These are phyloP conservation scores for Boletales sp. DNA, from an alignment of 768 basidiomycete genomes.

Conservation along the genomic window DNA sequence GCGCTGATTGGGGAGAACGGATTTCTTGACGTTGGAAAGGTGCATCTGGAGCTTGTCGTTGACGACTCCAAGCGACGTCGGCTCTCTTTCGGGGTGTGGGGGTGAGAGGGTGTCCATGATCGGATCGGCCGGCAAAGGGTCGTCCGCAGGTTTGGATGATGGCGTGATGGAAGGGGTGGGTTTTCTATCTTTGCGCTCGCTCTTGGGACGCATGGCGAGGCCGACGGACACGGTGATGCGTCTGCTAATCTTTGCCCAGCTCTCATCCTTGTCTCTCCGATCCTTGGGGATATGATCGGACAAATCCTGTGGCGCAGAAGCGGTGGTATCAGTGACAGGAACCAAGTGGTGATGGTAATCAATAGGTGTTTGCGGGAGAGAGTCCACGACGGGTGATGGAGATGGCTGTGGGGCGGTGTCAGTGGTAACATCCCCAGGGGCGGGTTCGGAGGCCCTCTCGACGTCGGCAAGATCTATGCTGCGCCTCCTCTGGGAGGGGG, in stretches of 20 bases:
- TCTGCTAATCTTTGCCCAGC: constrained; percentile 64
- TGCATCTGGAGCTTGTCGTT: constrained; percentile 25
- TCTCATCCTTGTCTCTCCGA: constrained; percentile 38
- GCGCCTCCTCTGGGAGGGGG: constrained; percentile 27
- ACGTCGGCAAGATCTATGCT: constrained; percentile 33
- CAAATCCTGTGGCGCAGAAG: constrained; percentile 2
- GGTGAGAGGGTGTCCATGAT: constrained; percentile 8
- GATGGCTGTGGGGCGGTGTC: constrained; percentile 1
- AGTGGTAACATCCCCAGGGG: not conserved
- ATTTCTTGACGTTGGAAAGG: constrained; percentile 25
- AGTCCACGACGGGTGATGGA: not conserved
- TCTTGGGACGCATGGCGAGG: constrained; percentile 32
- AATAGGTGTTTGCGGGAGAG: constrained; percentile 16
- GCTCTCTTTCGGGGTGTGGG: constrained; percentile 12
- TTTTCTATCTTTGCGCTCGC: constrained; percentile 37
- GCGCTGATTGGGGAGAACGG: constrained; percentile 18
- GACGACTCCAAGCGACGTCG: constrained; percentile 22
- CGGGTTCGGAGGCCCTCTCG: constrained; percentile 25
- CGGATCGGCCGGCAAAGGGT: constrained; percentile 5
- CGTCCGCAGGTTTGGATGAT: constrained; percentile 30
- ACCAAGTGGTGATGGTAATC: constrained; percentile 5
- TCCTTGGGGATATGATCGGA: constrained; percentile 33
- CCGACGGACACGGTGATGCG: constrained; percentile 60
- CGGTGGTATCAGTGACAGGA: constrained; percentile 3
- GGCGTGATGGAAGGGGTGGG: constrained; percentile 12